Percentiles rank a stretch among this genome's conserved stretches.
Conservation (phyloP, 2,329 filamentous ascomycete genomes). For the Pseudopithomyces chartarum region DNA sequence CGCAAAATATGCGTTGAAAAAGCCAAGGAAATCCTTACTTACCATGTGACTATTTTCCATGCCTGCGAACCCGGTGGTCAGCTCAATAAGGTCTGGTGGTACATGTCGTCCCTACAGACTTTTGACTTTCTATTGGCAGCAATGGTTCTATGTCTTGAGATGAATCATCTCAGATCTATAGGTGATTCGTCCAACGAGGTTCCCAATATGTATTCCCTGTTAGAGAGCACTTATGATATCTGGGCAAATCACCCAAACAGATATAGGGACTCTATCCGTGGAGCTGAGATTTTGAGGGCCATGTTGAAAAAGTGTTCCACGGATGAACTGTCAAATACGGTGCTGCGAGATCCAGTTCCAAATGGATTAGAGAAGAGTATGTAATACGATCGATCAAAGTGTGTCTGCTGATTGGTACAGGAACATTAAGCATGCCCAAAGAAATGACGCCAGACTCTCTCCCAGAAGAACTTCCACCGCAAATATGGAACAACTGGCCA, state of each 20-base stretch:
- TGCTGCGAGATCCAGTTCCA: not conserved
- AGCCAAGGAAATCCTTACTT: conserved; percentile 54
- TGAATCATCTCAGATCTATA: conserved; percentile 33
- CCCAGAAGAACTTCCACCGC: conserved; percentile 11
- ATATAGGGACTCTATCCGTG: conserved; percentile 18
- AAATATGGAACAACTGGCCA: conserved; percentile 19
- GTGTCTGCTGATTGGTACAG: conserved; percentile 7
- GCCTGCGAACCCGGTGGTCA: conserved; percentile 53
- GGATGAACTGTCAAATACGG: not conserved
- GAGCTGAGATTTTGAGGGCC: conserved; percentile 20
- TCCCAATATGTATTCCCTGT: conserved; percentile 10
- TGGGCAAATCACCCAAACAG: conserved; percentile 24
- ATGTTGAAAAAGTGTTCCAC: conserved; percentile 22
- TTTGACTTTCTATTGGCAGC: conserved; percentile 56
- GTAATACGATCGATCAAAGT: not conserved
- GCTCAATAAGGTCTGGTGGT: conserved; percentile 52
- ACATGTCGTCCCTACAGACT: conserved; percentile 51
- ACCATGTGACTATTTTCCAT: conserved; percentile 56
- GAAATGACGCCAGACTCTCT: conserved; percentile 18
- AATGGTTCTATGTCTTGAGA: conserved; percentile 55
- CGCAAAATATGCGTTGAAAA: conserved; percentile 53
- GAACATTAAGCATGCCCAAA: conserved; percentile 3
- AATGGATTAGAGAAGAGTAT: conserved; percentile 11
- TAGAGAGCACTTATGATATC: conserved; percentile 20
- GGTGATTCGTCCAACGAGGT: conserved; percentile 7